Conservation (phyloP, 73 alveolate genomes). For the Paramecium primaurelia region DNA sequence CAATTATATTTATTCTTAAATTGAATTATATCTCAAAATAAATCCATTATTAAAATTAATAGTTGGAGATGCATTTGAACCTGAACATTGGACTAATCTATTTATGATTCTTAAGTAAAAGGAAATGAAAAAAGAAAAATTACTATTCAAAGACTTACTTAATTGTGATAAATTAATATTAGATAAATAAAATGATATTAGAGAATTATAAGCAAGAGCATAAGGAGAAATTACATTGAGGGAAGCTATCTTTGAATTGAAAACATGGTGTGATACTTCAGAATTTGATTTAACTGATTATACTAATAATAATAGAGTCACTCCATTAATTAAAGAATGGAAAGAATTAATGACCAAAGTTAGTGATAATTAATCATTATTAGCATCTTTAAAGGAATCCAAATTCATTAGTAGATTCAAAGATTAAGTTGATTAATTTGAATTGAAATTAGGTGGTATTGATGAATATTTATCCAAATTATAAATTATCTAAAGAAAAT, state of each 20-base stretch:
- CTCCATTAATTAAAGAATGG: constrained; percentile 99
- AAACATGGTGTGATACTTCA: constrained; percentile 76
- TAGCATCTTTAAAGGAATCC: constrained; percentile 96
- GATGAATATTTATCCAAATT: constrained; percentile 91
- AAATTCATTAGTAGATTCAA: constrained; percentile 91
- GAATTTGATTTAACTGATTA: constrained; percentile 83
- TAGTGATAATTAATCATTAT: constrained; percentile 96
- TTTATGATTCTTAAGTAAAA: constrained; percentile 92
- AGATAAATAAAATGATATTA: constrained; percentile 86
- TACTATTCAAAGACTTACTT: constrained; percentile 91
- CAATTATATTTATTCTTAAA: constrained; percentile 73
- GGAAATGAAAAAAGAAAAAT: constrained; percentile 94
- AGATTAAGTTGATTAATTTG: constrained; percentile 96
- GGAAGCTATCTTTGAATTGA: constrained; percentile 94
- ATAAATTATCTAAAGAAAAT: constrained; percentile 92
- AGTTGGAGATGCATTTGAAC: constrained; percentile 99
- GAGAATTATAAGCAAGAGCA: constrained; percentile 98
- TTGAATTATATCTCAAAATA: constrained; percentile 84
- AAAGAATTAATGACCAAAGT: constrained; percentile 98
- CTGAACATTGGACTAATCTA: constrained; percentile 99
- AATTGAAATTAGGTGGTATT: constrained; percentile 88
- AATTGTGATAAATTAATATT: constrained; percentile 71
- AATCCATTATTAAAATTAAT: constrained; percentile 93
- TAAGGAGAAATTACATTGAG: constrained; percentile 98
- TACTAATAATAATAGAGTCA: constrained; percentile 84